phyloP scores from a whole-genome alignment of 768 basidiomycete species.

The Thelephora aurantiotincta region DNA sequence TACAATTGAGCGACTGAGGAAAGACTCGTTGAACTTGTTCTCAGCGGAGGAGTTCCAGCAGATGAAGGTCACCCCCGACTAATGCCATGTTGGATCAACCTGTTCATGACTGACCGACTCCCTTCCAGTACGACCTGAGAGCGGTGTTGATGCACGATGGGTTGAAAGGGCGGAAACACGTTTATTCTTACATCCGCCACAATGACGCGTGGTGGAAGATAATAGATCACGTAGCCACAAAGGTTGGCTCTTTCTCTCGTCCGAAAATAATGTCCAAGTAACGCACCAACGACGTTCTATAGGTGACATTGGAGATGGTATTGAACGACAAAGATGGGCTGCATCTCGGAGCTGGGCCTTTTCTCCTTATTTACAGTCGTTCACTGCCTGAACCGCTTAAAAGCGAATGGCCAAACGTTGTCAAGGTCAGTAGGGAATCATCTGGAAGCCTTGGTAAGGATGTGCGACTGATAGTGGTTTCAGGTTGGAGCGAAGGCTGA shows the following conservation, averaged over 20 bases:
- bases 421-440: conserved; percentile 15
- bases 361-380: conserved; percentile 56
- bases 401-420: conserved; percentile 16
- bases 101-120: background rate
- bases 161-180: conserved; percentile 58
- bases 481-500: background rate
- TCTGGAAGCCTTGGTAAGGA: background rate
- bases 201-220: conserved; percentile 72
- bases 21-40: too few species aligned
- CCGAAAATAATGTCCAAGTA: background rate
- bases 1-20: background rate
- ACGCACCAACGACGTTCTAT: conserved; percentile 1
- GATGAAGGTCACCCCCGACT: background rate
- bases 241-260: conserved; percentile 25
- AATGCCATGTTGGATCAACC: background rate
- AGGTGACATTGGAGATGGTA: conserved; percentile 63
- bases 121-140: conserved; percentile 62
- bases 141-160: conserved; percentile 70
- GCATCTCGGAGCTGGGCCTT: conserved; percentile 67
- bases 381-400: conserved; percentile 14
- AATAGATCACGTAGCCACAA: conserved; percentile 50
- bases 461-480: background rate
- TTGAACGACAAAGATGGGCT: conserved; percentile 57
- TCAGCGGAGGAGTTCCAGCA: too few species aligned
- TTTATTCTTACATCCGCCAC: conserved; percentile 66